These are phyloP conservation scores for Truncatella angustata DNA, from an alignment of 2,329 filamentous ascomycete species.

Conservation along the genomic window DNA sequence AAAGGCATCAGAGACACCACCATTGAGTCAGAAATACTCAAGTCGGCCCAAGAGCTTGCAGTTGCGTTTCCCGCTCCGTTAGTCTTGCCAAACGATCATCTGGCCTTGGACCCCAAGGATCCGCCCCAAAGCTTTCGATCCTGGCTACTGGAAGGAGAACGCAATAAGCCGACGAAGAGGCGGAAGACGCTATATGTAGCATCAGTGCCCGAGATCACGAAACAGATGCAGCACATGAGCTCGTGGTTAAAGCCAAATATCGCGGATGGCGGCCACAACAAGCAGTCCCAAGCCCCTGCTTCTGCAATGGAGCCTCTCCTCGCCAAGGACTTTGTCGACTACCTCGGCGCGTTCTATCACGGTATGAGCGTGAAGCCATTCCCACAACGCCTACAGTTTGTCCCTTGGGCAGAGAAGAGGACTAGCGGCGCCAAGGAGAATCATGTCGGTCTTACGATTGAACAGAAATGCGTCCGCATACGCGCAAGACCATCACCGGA, in stretches of 20 bases:
- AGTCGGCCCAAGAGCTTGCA: conserved; percentile 17
- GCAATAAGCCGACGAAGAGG: conserved; percentile 46
- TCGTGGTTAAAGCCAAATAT: conserved; percentile 38
- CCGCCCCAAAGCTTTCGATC: conserved; percentile 50
- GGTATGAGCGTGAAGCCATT: conserved; percentile 49
- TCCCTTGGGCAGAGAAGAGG: conserved; percentile 40
- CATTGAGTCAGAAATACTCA: conserved; percentile 16
- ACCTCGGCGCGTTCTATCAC: conserved; percentile 49
- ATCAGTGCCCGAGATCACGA: conserved; percentile 38
- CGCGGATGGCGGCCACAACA: background rate
- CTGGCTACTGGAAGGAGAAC: conserved; percentile 43
- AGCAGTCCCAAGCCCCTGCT: no score
- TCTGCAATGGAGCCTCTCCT: no score
- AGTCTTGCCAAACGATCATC: conserved; percentile 57
- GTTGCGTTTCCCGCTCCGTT: conserved; percentile 56
- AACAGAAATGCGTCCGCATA: conserved; percentile 43
- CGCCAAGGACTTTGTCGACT: conserved; percentile 30
- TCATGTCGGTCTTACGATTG: conserved; percentile 44
- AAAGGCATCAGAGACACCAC: conserved; percentile 9
- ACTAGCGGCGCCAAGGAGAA: conserved; percentile 15
- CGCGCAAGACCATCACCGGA: conserved; percentile 49
- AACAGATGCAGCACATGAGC: conserved; percentile 35
- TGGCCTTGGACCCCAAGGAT: conserved; percentile 51
- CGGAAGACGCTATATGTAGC: conserved; percentile 55
- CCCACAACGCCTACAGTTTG: conserved; percentile 40